These are phyloP conservation scores for Penicillium manginii DNA, from an alignment of 495 filamentous ascomycete species.

Conservation along the genomic window DNA sequence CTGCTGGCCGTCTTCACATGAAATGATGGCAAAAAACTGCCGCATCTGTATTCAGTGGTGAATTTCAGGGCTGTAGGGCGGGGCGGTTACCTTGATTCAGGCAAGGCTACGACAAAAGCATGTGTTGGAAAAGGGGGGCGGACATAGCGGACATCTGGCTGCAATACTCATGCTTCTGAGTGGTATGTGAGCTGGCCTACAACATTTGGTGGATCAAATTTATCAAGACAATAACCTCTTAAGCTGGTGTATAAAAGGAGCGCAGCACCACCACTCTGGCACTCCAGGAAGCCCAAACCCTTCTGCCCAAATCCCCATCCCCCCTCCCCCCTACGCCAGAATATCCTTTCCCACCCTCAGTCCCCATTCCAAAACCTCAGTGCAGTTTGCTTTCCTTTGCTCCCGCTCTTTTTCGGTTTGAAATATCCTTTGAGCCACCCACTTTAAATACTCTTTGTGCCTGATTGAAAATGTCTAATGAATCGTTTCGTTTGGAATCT, in stretches of 20 bases:
- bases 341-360: not conserved
- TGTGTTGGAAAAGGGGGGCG: not conserved
- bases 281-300: not conserved
- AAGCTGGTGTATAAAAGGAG: not conserved
- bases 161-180: not conserved
- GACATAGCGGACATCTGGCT: not conserved
- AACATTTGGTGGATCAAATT: not conserved
- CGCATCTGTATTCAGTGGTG: not conserved
- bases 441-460: not conserved
- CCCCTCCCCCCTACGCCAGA: not conserved
- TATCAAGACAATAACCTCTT: not conserved
- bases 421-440: not conserved
- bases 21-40: not conserved
- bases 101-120: not conserved
- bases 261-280: not conserved
- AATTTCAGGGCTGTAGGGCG: not conserved
- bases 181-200: not conserved
- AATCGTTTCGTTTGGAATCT: conserved; percentile 18
- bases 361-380: not conserved
- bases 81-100: not conserved
- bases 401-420: not conserved
- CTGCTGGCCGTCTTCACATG: not conserved
- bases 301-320: not conserved
- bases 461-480: conserved; percentile 8
- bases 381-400: not conserved